phyloP scores from a whole-genome alignment of 108 stramenopile species.

The Pinguiococcus pyrenoidosus region DNA sequence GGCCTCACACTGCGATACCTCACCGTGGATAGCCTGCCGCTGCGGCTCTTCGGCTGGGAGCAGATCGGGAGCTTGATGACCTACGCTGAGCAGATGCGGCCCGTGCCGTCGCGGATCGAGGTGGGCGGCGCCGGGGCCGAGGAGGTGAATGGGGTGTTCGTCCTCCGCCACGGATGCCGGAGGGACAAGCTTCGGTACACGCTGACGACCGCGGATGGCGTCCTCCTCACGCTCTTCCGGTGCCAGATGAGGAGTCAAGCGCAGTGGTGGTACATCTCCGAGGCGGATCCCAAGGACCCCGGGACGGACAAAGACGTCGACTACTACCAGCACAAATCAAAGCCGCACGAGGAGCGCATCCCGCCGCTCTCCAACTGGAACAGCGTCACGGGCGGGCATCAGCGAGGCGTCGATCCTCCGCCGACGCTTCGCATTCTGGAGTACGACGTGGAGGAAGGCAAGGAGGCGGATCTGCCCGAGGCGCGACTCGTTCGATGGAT shows the following conservation, averaged over 20 bases:
- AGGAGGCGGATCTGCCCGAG: constrained; percentile 57
- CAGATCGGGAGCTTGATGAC: constrained; percentile 54
- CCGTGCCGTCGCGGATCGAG: constrained; percentile 52
- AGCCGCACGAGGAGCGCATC: constrained; percentile 51
- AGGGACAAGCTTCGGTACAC: constrained; percentile 12
- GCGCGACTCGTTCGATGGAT: constrained; percentile 65
- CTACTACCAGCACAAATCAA: constrained; percentile 89
- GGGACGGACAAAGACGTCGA: constrained; percentile 94
- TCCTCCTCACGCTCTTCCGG: constrained; percentile 71
- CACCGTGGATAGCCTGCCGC: constrained; percentile 51
- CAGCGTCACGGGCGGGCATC: constrained; percentile 40
- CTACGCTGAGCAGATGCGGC: constrained; percentile 38
- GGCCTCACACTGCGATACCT: constrained; percentile 6
- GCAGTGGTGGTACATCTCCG: constrained; percentile 95
- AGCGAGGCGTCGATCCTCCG: constrained; percentile 55
- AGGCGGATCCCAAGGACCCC: constrained; percentile 80
- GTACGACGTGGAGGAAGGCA: too few species aligned
- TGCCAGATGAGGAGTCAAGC: constrained; percentile 87
- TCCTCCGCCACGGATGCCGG: constrained; percentile 33
- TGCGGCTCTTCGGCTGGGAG: constrained; percentile 71
- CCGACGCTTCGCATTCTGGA: constrained; percentile 54
- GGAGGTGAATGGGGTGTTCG: constrained; percentile 65
- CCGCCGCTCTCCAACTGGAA: constrained; percentile 63
- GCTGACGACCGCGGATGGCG: constrained; percentile 36
- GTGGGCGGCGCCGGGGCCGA: constrained; percentile 55